These are phyloP conservation scores for Taphrina sp. DNA, from an alignment of 1,139 yeast genomes.

Conservation along the genomic window DNA sequence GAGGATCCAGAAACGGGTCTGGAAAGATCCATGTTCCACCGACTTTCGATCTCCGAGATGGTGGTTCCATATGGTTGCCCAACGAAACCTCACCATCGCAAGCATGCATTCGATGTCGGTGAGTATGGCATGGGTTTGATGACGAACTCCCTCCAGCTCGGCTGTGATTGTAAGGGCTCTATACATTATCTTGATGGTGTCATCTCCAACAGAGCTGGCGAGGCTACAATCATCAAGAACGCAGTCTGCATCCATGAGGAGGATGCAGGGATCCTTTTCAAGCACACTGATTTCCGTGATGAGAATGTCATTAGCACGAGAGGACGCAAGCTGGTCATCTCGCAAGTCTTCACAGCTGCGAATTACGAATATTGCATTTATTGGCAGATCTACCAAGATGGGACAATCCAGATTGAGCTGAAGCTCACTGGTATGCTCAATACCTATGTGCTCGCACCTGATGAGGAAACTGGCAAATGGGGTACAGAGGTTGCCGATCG, in stretches of 20 bases:
- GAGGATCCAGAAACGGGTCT: constrained; percentile 62
- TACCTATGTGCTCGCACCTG: constrained; percentile 62
- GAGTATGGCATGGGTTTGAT: constrained; percentile 85
- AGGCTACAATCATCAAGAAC: constrained; percentile 66
- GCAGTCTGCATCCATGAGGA: constrained; percentile 84
- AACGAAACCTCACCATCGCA: constrained; percentile 75
- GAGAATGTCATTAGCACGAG: constrained; percentile 72
- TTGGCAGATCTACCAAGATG: constrained; percentile 81
- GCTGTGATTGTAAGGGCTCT: constrained; percentile 83
- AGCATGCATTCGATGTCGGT: constrained; percentile 82
- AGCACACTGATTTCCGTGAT: constrained; percentile 82
- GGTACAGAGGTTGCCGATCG: constrained; percentile 78
- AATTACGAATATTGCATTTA: constrained; percentile 81
- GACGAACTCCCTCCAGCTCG: constrained; percentile 73
- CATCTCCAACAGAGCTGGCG: constrained; percentile 65
- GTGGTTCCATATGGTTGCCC: constrained; percentile 83
- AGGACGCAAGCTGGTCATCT: constrained; percentile 67
- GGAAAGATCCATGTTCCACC: constrained; percentile 69
- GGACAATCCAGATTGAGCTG: constrained; percentile 72
- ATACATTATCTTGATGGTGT: constrained; percentile 77
- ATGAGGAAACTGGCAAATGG: constrained; percentile 68
- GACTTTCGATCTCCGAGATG: constrained; percentile 77
- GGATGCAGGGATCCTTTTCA: constrained; percentile 73
- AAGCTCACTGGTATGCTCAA: constrained; percentile 79
- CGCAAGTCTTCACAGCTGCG: constrained; percentile 82